phyloP scores from a whole-genome alignment of 148 eudicot species.

The Rheum nobile region DNA sequence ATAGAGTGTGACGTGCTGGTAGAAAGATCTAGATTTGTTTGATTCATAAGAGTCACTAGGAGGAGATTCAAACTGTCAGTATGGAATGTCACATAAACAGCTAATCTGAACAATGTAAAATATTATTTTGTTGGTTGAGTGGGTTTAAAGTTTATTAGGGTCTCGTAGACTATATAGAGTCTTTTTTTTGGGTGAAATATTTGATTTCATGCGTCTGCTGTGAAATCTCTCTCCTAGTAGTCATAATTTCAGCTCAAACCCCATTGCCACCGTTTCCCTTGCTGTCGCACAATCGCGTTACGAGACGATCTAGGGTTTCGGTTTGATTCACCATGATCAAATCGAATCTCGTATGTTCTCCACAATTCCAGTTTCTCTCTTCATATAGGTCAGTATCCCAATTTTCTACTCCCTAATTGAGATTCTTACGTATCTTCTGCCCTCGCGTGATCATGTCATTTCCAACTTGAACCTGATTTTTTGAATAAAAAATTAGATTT shows the following conservation, averaged over 20 bases:
- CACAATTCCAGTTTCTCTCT: neutral
- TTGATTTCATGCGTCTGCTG: neutral
- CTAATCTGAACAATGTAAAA: no score
- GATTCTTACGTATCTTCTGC: neutral
- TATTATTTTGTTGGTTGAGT: no score
- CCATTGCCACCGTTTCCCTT: no score
- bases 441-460: neutral
- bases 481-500: neutral
- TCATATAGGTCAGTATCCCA: neutral
- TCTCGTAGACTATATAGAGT: no score
- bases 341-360: slow-evolving; percentile 1
- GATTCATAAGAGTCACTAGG: no score
- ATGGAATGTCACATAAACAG: no score
- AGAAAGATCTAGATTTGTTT: no score
- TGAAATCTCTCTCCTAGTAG: neutral
- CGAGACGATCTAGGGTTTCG: neutral
- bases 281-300: neutral
- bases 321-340: neutral
- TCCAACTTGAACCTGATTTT: slow-evolving; percentile 2
- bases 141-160: no score
- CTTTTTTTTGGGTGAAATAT: no score
- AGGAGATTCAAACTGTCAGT: no score
- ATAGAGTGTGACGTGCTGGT: no score
- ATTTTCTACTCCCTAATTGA: neutral
- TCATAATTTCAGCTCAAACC: neutral